Conservation (phyloP, 2,329 filamentous ascomycete genomes). For the Ophiostoma piceae region DNA sequence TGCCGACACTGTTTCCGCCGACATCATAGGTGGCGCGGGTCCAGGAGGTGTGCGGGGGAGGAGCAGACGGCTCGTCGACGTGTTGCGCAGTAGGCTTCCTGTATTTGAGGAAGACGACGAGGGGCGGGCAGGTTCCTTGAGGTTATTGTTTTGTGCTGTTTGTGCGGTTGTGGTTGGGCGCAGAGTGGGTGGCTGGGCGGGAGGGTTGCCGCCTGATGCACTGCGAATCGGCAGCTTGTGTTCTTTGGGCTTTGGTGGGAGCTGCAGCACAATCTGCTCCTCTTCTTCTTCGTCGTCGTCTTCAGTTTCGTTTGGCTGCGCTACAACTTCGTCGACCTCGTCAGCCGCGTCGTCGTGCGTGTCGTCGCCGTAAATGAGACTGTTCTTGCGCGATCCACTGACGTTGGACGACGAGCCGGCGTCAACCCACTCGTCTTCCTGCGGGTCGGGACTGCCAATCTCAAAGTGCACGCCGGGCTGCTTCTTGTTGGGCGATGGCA, state of each 20-base stretch:
- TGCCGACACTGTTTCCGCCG: constrained; percentile 43
- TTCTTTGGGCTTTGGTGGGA: neutral
- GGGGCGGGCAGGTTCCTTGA: constrained; percentile 5
- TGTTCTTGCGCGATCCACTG: constrained; percentile 27
- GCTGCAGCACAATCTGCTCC: neutral
- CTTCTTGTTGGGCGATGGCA: constrained; percentile 27
- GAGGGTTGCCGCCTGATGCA: neutral
- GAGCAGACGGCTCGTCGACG: constrained; percentile 24
- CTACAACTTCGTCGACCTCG: neutral
- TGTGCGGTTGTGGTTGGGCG: neutral
- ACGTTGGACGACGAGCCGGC: constrained; percentile 56
- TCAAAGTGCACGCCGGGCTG: constrained; percentile 53
- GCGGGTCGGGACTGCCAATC: constrained; percentile 46
- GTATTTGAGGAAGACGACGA: constrained; percentile 14
- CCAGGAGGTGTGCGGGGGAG: constrained; percentile 60
- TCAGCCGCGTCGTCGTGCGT: neutral
- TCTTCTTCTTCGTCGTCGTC: constrained; percentile 12
- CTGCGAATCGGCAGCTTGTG: constrained; percentile 14
- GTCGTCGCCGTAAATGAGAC: constrained; percentile 23
- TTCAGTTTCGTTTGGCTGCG: constrained; percentile 14
- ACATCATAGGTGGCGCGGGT: constrained; percentile 60
- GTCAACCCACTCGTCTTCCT: constrained; percentile 62
- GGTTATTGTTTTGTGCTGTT: too few species aligned
- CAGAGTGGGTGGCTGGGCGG: neutral
- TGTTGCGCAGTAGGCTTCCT: neutral